Evolutionary conservation across 176 grass and related monocot genomes (phyloP), one percentile per base, ranked within the genome.

Genomic region (Otatea glauca): DNA sequence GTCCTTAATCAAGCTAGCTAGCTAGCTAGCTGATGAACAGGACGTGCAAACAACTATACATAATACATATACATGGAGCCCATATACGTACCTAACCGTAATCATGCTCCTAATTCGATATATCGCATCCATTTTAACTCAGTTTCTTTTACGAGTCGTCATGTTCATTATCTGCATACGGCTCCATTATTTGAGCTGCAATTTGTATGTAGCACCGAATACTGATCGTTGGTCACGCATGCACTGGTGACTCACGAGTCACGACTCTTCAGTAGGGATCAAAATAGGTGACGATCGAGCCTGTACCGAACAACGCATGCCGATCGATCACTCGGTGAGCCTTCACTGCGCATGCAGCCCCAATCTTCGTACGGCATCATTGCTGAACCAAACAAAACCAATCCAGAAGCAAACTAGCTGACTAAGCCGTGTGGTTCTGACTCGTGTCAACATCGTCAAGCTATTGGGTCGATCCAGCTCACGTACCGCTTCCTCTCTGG

Each of bases 391-490:
- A 65, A 34, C 24, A 76, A 65, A 72, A 37, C 67, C 38, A 51
- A 44, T 34, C 69, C 69, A 8, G 54, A 38, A 60, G 20, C 74
- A 70, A 54, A n/a, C 34, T 15, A 53, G 38, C 38, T 45, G 29
- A 17, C 38, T 48, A 56, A 53, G 64, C 55, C 80, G 86, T 65
- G 74, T 63, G 79, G 21, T 44, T 76, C 21, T 3, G 48, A 65
- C 39, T 5, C 64, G 65, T 77, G 86, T 88, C 86, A 24, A 70
- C 80, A 7, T 83, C 54, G 32, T 39, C 62, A 11, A 65, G 18
- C 65, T 54, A 47, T 21, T 48, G 66, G 9, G 83, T 29, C 51
- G 39, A 60, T 75, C 68, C 87, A 89, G 76, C 87, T 84, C 75
- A 67, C 20, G 42, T 54, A 42, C 78, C 63, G 24, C 29, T 68